Base-by-base conservation (phyloP, 1,139 yeast genomes). In the Petasospora fabianii region DNA sequence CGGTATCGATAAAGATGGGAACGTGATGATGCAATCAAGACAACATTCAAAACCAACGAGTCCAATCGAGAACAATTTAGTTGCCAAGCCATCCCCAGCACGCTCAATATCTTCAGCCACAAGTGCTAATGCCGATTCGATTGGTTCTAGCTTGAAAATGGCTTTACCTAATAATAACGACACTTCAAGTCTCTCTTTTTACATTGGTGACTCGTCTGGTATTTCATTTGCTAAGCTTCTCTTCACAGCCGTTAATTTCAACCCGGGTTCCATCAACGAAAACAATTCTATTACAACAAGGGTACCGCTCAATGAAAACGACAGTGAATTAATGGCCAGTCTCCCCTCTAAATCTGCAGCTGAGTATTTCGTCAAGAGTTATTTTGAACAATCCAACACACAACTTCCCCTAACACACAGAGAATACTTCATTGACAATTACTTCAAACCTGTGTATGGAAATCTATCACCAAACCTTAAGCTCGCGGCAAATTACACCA, bases 321-420 rank as follows among this genome's bases (percentile, higher is more conserved):
- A 53, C 45, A 31, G 55, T 37, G 40, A 49, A 46, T 30, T 56
- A 49, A 29, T 43, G 15, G 37, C 54, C 44, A 36, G 48, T 28
- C 59, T 88, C 26, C 96, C 96, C 0, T 74, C 86, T 1, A 84
- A 84, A 52, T 64, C 66, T 17, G 75, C 79, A 15, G 96, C 96
- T 0, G 77, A 83, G 51, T 70, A 71, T 39, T 72, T 84, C 38
- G 55, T 87, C n/a, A 71, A 75, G 35, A 68, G 77, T 3, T 87
- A 73, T 59, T 88, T 88, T 55, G 76, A 85, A 17, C 92, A 84
- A 51, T 76, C 92, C 14, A 87, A 87, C 56, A 68, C 95, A 3
- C 96, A 86, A 58, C 56, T 84, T 28, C 96, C 96, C 0, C 70
- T 87, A 5, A 61, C 88, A 36, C 96, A 88, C 56, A 71, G 96